Percentiles rank a stretch among this genome's conserved stretches.
Conservation (phyloP, 2,329 filamentous ascomycete genomes). For the Dactylonectria macrodidyma region DNA sequence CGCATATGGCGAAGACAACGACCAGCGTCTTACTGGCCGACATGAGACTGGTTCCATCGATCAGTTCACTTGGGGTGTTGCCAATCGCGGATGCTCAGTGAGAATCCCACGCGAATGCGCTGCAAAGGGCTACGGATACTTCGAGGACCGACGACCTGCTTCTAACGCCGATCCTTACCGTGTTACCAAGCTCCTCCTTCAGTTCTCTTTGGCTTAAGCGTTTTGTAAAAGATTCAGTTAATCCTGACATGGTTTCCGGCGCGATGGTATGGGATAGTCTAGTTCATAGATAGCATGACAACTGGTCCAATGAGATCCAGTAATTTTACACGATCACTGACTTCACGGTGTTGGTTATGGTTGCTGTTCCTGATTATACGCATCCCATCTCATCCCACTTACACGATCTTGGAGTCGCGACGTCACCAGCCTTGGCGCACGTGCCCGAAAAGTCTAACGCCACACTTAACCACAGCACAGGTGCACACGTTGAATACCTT, state of each 20-base stretch:
- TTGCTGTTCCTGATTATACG: too few relatives aligned
- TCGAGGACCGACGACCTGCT: constrained; percentile 87
- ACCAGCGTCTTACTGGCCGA: constrained; percentile 89
- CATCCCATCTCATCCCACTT: too few relatives aligned
- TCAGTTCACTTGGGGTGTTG: constrained; percentile 89
- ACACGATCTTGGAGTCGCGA: too few relatives aligned
- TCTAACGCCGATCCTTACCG: constrained; percentile 92
- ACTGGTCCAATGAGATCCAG: constrained; percentile 30
- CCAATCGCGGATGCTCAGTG: constrained; percentile 95
- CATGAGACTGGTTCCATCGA: constrained; percentile 97
- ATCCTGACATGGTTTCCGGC: constrained; percentile 31
- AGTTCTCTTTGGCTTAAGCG: constrained; percentile 40
- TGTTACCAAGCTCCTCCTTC: constrained; percentile 78
- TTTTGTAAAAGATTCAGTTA: constrained; percentile 26
- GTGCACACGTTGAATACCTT: too few relatives aligned
- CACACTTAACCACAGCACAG: too few relatives aligned
- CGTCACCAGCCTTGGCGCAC: too few relatives aligned
- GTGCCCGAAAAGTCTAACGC: too few relatives aligned
- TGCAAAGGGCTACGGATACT: constrained; percentile 94
- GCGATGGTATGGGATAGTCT: constrained; percentile 35
- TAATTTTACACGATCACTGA: constrained; percentile 32
- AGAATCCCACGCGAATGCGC: constrained; percentile 90
- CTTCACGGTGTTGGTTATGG: neutral
- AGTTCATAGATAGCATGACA: constrained; percentile 36
- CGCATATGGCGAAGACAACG: constrained; percentile 97